phyloP scores from a whole-genome alignment of 176 grass and related monocot genomes.

The Leersia perrieri region DNA sequence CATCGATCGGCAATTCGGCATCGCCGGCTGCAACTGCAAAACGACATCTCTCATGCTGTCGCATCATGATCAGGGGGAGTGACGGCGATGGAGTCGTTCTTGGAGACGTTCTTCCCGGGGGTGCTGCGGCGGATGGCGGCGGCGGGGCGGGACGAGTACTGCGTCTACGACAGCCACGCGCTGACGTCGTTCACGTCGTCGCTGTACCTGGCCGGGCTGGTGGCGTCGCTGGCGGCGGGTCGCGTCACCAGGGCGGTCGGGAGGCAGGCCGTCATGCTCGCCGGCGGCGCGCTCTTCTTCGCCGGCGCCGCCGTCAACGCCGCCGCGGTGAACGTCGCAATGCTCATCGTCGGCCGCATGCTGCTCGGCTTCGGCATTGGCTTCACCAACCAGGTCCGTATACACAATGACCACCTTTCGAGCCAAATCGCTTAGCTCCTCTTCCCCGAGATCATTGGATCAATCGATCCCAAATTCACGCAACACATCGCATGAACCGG shows the following conservation, averaged over 20 bases:
- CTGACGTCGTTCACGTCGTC: slow-evolving; percentile 74
- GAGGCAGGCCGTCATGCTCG: slow-evolving; percentile 59
- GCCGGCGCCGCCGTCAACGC: slow-evolving; percentile 51
- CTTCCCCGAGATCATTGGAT: too few relatives aligned
- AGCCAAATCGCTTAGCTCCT: too few relatives aligned
- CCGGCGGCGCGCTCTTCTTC: slow-evolving; percentile 54
- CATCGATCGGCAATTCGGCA: too few relatives aligned
- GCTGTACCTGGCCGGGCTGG: slow-evolving; percentile 59
- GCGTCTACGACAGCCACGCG: slow-evolving; percentile 58
- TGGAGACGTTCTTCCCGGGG: slow-evolving; percentile 50
- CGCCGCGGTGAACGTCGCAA: slow-evolving; percentile 54
- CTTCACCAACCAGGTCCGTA: slow-evolving; percentile 68
- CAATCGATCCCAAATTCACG: too few relatives aligned
- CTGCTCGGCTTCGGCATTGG: slow-evolving; percentile 70
- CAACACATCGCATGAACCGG: too few relatives aligned
- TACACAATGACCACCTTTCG: background rate
- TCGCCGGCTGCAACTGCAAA: slow-evolving; percentile 38
- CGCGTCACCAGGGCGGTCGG: slow-evolving; percentile 60
- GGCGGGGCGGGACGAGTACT: slow-evolving; percentile 51
- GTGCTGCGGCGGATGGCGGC: slow-evolving; percentile 49
- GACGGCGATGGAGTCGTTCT: slow-evolving; percentile 64
- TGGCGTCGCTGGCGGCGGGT: slow-evolving; percentile 48
- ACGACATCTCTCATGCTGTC: background rate
- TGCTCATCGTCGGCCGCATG: slow-evolving; percentile 70
- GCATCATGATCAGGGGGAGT: slow-evolving; percentile 44